These are phyloP conservation scores for Tetraselmis striata DNA, from an alignment of 139 green algal species.

Conservation along the genomic window DNA sequence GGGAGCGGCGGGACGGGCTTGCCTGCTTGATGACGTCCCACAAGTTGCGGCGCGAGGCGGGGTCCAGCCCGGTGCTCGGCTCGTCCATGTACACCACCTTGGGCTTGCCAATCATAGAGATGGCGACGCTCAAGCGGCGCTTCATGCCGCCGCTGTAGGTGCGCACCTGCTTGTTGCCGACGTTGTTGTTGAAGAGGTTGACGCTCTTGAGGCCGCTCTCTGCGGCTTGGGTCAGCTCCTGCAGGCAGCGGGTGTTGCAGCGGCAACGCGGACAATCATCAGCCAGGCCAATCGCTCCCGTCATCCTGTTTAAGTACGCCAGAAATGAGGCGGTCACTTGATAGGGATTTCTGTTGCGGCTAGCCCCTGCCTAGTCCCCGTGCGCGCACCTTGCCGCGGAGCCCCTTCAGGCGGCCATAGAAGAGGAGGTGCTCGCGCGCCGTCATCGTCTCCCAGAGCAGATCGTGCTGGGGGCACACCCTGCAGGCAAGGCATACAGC, in stretches of 20 bases:
- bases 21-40: conserved; percentile 65
- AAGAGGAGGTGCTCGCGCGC: conserved; percentile 28
- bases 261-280: no score
- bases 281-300: no score
- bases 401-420: conserved; percentile 21
- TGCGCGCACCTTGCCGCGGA: conserved; percentile 13
- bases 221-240: conserved; percentile 11
- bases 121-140: conserved; percentile 72
- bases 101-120: conserved; percentile 67
- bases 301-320: no score
- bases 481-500: conserved; percentile 7
- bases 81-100: conserved; percentile 92
- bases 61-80: conserved; percentile 83
- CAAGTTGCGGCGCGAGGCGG: conserved; percentile 66
- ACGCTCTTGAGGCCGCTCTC: conserved; percentile 15
- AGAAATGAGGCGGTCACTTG: no score
- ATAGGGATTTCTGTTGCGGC: no score
- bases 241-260: no score
- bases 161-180: conserved; percentile 17
- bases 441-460: conserved; percentile 43
- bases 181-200: conserved; percentile 21
- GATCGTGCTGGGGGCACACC: conserved; percentile 46
- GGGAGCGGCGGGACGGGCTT: no score
- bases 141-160: conserved; percentile 79
- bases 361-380: no score